Evolutionary conservation across 495 filamentous ascomycete genomes (phyloP).

Genomic region (Chaetomidium leptoderma): DNA sequence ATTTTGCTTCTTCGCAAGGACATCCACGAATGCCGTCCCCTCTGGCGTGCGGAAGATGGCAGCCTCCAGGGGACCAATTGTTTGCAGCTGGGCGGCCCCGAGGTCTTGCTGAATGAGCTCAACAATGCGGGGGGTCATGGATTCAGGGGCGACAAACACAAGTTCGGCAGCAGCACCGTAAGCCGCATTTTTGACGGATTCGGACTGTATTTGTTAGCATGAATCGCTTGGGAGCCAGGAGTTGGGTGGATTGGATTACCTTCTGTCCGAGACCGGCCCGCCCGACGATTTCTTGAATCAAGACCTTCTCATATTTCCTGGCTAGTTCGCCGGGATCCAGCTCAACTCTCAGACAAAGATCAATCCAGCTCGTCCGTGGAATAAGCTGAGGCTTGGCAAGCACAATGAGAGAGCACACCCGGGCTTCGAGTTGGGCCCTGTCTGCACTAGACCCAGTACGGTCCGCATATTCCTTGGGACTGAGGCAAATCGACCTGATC

Average conservation of each 20-base stretch:
- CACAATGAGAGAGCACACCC: conserved; percentile 70
- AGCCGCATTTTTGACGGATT: conserved; percentile 59
- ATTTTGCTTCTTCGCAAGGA: conserved; percentile 73
- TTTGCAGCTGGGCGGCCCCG: conserved; percentile 57
- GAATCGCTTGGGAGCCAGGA: background rate
- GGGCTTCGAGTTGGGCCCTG: conserved; percentile 48
- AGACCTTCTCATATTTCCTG: conserved; percentile 42
- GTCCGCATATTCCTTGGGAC: conserved; percentile 37
- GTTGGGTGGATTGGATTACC: conserved; percentile 36
- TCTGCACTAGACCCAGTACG: conserved; percentile 36
- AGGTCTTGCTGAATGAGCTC: conserved; percentile 68
- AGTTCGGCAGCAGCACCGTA: conserved; percentile 80
- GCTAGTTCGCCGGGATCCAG: conserved; percentile 80
- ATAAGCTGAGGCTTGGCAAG: conserved; percentile 75
- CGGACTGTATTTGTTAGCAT: conserved; percentile 35
- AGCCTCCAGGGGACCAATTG: conserved; percentile 77
- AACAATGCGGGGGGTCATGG: conserved; percentile 70
- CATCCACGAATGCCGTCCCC: conserved; percentile 83
- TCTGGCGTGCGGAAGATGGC: conserved; percentile 86
- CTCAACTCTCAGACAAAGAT: conserved; percentile 68
- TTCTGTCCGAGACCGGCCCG: conserved; percentile 45
- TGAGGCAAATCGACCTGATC: conserved; percentile 66
- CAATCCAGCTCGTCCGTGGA: conserved; percentile 80
- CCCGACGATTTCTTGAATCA: conserved; percentile 48
- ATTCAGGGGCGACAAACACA: conserved; percentile 86